Evolutionary conservation across 177 flowering plant species (phyloP), one percentile per base, ranked within the genome.

Genomic region (Vitis hybrid): DNA sequence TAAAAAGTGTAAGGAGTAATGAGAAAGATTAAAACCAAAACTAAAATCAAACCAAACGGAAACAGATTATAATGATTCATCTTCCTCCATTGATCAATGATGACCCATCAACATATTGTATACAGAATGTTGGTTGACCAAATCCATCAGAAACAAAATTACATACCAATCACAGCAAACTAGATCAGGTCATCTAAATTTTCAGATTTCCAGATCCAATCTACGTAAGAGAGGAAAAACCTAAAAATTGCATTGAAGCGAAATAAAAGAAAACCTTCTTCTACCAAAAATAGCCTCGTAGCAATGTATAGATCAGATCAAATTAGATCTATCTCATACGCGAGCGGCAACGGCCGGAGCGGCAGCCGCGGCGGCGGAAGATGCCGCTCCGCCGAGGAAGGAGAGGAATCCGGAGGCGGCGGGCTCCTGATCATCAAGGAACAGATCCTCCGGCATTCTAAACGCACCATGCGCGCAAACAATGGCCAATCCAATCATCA

Each of bases 401-500:
- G 87, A 84, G 54, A 82, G 76, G 57, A 84, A 80, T 52, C 87
- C 84, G 24, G 73, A 46, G 46, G 56, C 71, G 2, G 69, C 65
- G 0, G 85, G 80, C 75, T 80, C 84, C 35, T 76, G 81, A 7
- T 84, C 87, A 60, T 84, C 87, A 9, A 84, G 71, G 46, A 84
- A 84, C 60, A 84, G 78, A 70, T 84, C 87, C 73, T 84, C 87
- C 3, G 87, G 87, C 66, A 79, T 84, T 64, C 85, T 76, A 69
- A 84, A 84, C 10, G 87, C 87, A 19, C 87, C 87, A 61, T 84
- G 87, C 0, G 72, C 74, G 65, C 78, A 75, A 1, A 84, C 83
- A 14, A 84, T 76, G 1, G 81, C 81, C 7, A 76, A 49, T 10
- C 87, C 87, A 21, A 82, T 48, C 78, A 80, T 63, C 56, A 78